phyloP scores from a whole-genome alignment of 352 stramenopile species.

The Globisporangium abappressorium region DNA sequence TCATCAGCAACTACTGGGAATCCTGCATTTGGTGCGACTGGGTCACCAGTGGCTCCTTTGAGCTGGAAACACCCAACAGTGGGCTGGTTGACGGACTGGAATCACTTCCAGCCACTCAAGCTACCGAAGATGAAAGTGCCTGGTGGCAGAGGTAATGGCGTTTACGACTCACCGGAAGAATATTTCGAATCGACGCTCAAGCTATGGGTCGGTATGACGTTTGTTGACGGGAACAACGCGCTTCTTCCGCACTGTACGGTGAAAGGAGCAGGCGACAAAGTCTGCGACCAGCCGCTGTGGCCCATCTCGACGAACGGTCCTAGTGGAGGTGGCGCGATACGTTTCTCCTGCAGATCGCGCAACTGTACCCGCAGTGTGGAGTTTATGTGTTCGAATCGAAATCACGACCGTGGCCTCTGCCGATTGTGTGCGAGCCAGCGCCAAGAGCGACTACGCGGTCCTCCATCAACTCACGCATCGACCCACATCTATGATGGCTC shows the following conservation, averaged over 20 bases:
- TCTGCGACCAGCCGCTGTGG: conserved; percentile 68
- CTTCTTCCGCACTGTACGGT: conserved; percentile 72
- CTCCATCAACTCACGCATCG: conserved; percentile 52
- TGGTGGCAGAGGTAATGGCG: conserved; percentile 35
- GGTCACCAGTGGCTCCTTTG: conserved; percentile 4
- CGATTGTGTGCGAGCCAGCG: conserved; percentile 45
- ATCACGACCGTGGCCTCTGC: conserved; percentile 61
- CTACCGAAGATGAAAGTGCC: conserved; percentile 71
- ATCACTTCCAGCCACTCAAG: conserved; percentile 65
- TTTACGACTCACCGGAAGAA: conserved; percentile 74
- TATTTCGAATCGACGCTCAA: conserved; percentile 76
- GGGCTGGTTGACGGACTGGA: conserved; percentile 64
- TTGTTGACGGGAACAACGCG: conserved; percentile 82
- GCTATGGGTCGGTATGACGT: conserved; percentile 87
- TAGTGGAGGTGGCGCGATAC: conserved; percentile 14
- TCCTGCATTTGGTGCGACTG: background rate
- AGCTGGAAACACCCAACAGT: conserved; percentile 71
- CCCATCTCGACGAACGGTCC: conserved; percentile 30
- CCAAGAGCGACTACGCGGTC: conserved; percentile 50
- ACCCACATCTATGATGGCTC: conserved; percentile 82
- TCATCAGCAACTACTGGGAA: background rate
- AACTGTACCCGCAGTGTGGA: conserved; percentile 49
- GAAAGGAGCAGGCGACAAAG: conserved; percentile 38
- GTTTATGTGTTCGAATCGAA: conserved; percentile 57
- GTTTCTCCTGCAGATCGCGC: conserved; percentile 42